Conservation (phyloP, 129 eudicot species). For the Logfia minima region DNA sequence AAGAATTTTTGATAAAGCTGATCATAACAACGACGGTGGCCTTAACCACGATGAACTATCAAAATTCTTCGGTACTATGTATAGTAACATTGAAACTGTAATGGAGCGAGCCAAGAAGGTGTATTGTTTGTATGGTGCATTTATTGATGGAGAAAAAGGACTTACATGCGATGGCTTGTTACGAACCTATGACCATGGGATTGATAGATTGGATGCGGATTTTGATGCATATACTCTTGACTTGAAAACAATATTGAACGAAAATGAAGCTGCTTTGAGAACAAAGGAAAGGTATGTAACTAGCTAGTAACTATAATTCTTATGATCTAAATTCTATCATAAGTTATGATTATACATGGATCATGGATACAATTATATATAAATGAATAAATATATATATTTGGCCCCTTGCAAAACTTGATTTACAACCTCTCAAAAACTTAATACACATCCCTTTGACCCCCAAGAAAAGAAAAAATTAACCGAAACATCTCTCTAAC, state of each 20-base stretch:
- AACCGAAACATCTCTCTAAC: too few species aligned
- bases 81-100: not conserved
- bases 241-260: too few species aligned
- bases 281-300: not conserved
- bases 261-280: not conserved
- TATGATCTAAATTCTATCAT: too few species aligned
- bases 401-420: too few species aligned
- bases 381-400: too few species aligned
- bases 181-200: not conserved
- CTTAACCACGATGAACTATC: not conserved
- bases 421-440: too few species aligned
- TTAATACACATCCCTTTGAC: too few species aligned
- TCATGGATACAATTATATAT: too few species aligned
- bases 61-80: not conserved
- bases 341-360: too few species aligned
- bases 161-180: not conserved
- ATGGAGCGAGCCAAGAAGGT: not conserved
- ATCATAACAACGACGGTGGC: not conserved
- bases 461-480: too few species aligned
- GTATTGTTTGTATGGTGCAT: not conserved
- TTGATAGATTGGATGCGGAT: not conserved
- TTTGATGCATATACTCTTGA: not conserved
- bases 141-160: constrained; percentile 6
- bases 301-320: too few species aligned
- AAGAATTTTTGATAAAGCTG: not conserved